Evolutionary conservation across 73 alveolate genomes (phyloP).

Genomic region (Paramecium octaurelia): DNA sequence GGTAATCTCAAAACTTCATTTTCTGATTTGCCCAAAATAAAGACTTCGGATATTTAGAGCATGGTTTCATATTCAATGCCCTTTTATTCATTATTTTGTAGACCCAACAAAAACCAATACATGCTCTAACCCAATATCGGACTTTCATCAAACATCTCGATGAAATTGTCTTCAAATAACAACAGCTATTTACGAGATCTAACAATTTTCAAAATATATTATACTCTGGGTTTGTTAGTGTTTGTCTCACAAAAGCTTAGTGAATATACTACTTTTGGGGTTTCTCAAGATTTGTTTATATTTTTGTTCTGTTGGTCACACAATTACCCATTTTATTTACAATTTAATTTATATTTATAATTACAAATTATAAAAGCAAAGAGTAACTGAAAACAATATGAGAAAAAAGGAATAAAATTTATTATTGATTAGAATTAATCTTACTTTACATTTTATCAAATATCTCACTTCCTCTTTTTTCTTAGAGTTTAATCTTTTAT

Average conservation of each 20-base stretch:
- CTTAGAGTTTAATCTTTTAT: neutral
- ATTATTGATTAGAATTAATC: neutral
- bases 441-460: neutral
- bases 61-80: conserved; percentile 10
- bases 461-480: neutral
- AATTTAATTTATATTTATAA: neutral
- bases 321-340: conserved; percentile 29
- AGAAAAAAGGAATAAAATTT: neutral
- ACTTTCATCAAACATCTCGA: neutral
- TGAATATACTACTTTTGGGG: neutral
- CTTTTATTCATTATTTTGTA: neutral
- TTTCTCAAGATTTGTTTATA: neutral
- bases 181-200: neutral
- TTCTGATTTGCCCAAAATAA: conserved; percentile 33
- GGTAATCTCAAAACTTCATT: neutral
- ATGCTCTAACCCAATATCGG: neutral
- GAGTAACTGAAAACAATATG: neutral
- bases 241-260: neutral
- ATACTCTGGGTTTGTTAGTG: neutral
- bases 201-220: neutral
- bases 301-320: neutral
- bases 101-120: conserved; percentile 2
- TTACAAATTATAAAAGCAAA: neutral
- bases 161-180: conserved; percentile 13
- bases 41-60: neutral